Evolutionary conservation across 2,329 filamentous ascomycete genomes (phyloP).

Genomic region (Diaporthe vexans): DNA sequence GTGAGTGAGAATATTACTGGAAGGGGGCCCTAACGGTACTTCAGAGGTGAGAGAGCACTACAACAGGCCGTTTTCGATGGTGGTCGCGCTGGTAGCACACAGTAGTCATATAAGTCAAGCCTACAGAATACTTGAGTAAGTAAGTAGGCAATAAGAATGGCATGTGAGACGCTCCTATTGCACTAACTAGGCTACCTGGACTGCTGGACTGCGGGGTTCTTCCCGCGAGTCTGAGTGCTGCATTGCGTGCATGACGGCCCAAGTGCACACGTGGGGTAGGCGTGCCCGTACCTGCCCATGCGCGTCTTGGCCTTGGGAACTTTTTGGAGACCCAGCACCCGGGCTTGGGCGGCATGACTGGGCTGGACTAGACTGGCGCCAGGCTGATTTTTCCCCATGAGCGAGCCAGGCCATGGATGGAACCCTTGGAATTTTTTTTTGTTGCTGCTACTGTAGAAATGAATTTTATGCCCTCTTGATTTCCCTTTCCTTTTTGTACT

Average conservation of each 20-base stretch:
- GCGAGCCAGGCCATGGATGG: slow-evolving; percentile 8
- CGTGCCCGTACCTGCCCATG: background rate
- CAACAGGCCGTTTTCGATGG: too few species aligned
- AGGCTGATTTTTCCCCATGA: slow-evolving; percentile 30
- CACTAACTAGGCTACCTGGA: too few species aligned
- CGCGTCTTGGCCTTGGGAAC: background rate
- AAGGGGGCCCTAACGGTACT: too few species aligned
- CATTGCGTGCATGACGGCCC: slow-evolving; percentile 22
- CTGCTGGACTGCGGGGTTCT: slow-evolving; percentile 11
- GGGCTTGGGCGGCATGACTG: slow-evolving; percentile 4
- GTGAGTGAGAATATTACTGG: too few species aligned
- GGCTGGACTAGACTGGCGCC: slow-evolving; percentile 16
- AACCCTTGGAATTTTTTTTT: slow-evolving; percentile 31
- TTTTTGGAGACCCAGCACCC: background rate
- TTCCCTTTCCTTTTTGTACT: background rate
- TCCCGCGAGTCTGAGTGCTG: background rate
- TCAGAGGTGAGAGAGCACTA: too few species aligned
- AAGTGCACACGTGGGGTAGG: slow-evolving; percentile 12
- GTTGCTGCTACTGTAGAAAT: background rate
- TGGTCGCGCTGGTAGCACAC: too few species aligned
- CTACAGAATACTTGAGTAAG: too few species aligned
- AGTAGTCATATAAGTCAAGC: too few species aligned
- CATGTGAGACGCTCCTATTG: too few species aligned
- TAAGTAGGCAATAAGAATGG: too few species aligned
- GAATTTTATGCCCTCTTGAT: background rate